Conservation (phyloP, 2,329 filamentous ascomycete species). For the Colletotrichum sublineola region DNA sequence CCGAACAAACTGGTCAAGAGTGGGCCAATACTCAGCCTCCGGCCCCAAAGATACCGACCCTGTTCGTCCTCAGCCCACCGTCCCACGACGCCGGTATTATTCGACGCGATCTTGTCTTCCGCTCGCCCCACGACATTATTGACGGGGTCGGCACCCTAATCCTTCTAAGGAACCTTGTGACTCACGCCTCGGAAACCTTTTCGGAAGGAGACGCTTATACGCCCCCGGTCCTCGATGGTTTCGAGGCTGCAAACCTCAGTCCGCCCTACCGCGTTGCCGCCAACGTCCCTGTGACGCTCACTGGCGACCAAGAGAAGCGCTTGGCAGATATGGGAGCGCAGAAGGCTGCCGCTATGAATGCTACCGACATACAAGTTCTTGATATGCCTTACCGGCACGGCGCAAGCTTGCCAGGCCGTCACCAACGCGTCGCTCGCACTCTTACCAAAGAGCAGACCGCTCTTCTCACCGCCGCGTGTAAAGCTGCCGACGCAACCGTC, state of each 20-base stretch:
- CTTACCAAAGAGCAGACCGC: constrained; percentile 43
- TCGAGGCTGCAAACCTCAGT: constrained; percentile 45
- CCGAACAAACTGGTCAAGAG: constrained; percentile 46
- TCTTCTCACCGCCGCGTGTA: constrained; percentile 43
- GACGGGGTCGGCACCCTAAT: constrained; percentile 56
- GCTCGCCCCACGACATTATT: constrained; percentile 56
- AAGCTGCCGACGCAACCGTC: constrained; percentile 44
- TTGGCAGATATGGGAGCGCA: constrained; percentile 36
- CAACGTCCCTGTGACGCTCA: constrained; percentile 39
- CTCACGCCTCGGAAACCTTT: constrained; percentile 46
- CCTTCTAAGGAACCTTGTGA: constrained; percentile 50
- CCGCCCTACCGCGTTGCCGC: constrained; percentile 48
- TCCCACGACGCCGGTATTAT: constrained; percentile 10
- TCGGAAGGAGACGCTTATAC: constrained; percentile 29
- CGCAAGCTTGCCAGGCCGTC: constrained; percentile 40
- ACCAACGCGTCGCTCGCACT: constrained; percentile 46
- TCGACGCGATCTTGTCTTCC: constrained; percentile 52
- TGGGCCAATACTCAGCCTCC: constrained; percentile 55
- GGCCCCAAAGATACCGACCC: constrained; percentile 49
- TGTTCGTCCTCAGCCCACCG: constrained; percentile 50
- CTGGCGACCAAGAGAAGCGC: constrained; percentile 37
- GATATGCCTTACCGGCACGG: constrained; percentile 45
- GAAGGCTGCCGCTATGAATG: constrained; percentile 16
- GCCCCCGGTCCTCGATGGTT: constrained; percentile 43
- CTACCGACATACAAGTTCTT: constrained; percentile 25